Evolutionary conservation across 202 grass and related monocot species (phyloP).

Genomic region (Digitaria exilis): DNA sequence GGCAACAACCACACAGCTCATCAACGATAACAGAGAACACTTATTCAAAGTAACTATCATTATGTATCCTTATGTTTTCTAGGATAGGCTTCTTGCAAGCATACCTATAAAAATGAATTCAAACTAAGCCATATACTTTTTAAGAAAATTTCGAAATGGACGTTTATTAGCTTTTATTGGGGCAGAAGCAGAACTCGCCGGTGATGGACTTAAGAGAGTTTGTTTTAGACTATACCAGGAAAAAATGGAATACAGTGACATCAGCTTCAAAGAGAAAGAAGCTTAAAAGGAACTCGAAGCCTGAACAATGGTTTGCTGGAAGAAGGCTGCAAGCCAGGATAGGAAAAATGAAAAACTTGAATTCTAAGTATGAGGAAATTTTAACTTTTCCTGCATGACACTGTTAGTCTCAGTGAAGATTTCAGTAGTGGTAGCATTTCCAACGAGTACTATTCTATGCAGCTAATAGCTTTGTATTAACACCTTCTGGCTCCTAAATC

Average conservation of each 20-base stretch:
- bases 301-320: not conserved
- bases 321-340: not conserved
- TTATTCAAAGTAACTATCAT: slow-evolving; percentile 4
- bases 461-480: not conserved
- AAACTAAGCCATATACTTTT: not conserved
- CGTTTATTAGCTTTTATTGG: not conserved
- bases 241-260: not conserved
- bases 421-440: not conserved
- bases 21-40: slow-evolving; percentile 18
- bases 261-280: not conserved
- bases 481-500: not conserved
- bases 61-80: slow-evolving; percentile 29
- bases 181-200: no score
- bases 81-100: not conserved
- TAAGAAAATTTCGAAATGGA: not conserved
- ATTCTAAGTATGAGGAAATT: not conserved
- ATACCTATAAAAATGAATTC: not conserved
- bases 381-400: not conserved
- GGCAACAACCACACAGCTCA: slow-evolving; percentile 25
- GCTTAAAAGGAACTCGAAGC: not conserved
- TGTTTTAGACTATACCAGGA: not conserved
- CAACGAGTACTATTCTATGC: not conserved
- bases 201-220: not conserved
- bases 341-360: not conserved
- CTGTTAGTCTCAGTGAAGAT: not conserved